Percentiles rank a stretch among this genome's conserved stretches.
These are phyloP conservation scores for Citrullus amarus DNA, from an alignment of 306 rosid species.

Conservation along the genomic window DNA sequence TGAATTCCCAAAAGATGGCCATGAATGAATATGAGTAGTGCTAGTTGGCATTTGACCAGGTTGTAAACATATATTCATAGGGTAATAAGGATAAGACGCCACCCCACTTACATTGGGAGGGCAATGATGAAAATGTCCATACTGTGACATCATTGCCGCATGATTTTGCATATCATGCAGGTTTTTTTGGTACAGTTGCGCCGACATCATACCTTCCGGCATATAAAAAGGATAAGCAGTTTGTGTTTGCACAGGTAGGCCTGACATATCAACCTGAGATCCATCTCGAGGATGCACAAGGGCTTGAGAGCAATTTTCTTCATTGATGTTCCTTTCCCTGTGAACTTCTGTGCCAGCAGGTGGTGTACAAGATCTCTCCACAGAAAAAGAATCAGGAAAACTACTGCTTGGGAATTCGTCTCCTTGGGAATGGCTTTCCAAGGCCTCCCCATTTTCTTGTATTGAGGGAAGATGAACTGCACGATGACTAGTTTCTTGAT, in stretches of 20 bases:
- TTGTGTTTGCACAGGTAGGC: conserved; percentile 31
- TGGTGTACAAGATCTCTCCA: conserved; percentile 82
- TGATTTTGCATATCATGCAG: conserved; percentile 60
- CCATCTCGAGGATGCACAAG: conserved; percentile 18
- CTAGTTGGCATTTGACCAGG: conserved; percentile 61
- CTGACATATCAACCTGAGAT: conserved; percentile 30
- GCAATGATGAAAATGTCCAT: conserved; percentile 59
- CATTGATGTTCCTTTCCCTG: conserved; percentile 32
- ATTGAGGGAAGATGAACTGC: conserved; percentile 21
- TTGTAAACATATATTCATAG: conserved; percentile 47
- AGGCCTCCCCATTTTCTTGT: conserved; percentile 46
- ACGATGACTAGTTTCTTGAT: conserved; percentile 28
- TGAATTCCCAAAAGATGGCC: conserved; percentile 63
- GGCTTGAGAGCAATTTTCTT: conserved; percentile 25
- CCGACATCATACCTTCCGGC: conserved; percentile 57
- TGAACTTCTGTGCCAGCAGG: conserved; percentile 39
- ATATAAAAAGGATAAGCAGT: conserved; percentile 63
- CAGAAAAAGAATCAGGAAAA: conserved; percentile 58
- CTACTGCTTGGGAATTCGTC: conserved; percentile 67
- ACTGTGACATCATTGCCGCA: conserved; percentile 50
- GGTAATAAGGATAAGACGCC: conserved; percentile 65
- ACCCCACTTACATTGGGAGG: conserved; percentile 53
- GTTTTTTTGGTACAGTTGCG: conserved; percentile 59
- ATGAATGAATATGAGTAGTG: conserved; percentile 27
- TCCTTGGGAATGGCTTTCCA: conserved; percentile 49